Base-by-base conservation (phyloP, 345 rosid genomes). In the Moricandia arvensis region DNA sequence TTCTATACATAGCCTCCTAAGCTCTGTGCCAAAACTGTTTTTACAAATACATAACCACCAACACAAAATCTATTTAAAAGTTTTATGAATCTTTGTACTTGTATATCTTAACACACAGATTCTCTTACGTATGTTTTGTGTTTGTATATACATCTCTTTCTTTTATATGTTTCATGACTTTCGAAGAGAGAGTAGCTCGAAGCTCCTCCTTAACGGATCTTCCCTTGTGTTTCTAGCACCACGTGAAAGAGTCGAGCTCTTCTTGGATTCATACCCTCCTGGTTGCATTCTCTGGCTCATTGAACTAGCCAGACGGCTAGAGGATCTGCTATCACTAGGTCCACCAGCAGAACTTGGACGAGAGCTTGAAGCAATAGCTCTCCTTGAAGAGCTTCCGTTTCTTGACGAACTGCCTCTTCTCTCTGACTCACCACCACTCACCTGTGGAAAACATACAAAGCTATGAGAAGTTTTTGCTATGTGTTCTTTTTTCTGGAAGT, bases 331-430 rank as follows among this genome's bases (percentile, higher is more conserved):
- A 35, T 88, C 93, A 38, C 82, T 81, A 6, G 85, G 88, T 76
- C 84, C 93, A 4, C 90, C 97, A 0, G 91, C 85, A 3, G 96
- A 87, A 85, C 87, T 82, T 16, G 93, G 97, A 69, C 86, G 74
- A 71, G 87, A 83, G 80, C 84, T 86, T 55, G 92, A 80, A 47
- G 84, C 78, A 0, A 85, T 43, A n/a, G 90, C 96, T 81, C 81
- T 91, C 81, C 88, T 87, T 21, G 95, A 83, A 62, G 88, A 33
- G 11, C 45, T 86, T 63, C 91, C 91, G 47, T 87, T 84, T 61
- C 91, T 87, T 41, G 93, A 88, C 47, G 83, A 76, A 66, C 80
- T 74, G 69, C 15, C 47, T 41, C 81, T 59, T 73, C 84, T 84
- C 63, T 84, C 93, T 0, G 89, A 78, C 18, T 85, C 87, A 53